A percentile compares a stretch with the other conserved stretches of the same genome.
phyloP scores from a whole-genome alignment of 2,329 filamentous ascomycete genomes.

The Ilyonectria sp. region DNA sequence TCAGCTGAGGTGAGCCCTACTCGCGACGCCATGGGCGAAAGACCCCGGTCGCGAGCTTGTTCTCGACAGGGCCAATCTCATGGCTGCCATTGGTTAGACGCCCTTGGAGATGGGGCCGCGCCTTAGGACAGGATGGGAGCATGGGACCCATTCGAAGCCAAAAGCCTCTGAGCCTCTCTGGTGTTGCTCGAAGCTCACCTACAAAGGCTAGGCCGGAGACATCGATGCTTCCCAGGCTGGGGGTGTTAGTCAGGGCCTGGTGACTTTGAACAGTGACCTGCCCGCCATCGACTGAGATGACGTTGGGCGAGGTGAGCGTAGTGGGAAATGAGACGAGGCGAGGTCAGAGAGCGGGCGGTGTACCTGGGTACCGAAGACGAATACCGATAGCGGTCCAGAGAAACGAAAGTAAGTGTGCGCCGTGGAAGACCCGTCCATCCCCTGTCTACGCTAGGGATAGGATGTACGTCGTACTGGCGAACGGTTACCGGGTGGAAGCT shows the following conservation, averaged over 20 bases:
- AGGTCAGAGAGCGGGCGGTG: slow-evolving; percentile 31
- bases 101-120: slow-evolving; percentile 30
- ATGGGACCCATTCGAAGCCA: slow-evolving; percentile 9
- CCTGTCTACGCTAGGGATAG: slow-evolving; percentile 23
- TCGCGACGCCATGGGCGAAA: slow-evolving; percentile 47
- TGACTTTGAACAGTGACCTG: slow-evolving; percentile 23
- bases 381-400: background rate
- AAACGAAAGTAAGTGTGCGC: slow-evolving; percentile 8
- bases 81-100: slow-evolving; percentile 45
- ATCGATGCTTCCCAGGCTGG: slow-evolving; percentile 22
- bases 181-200: slow-evolving; percentile 36
- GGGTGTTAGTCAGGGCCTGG: slow-evolving; percentile 16
- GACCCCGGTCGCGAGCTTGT: slow-evolving; percentile 49
- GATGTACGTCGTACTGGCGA: slow-evolving; percentile 15
- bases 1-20: slow-evolving; percentile 59
- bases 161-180: slow-evolving; percentile 35
- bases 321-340: slow-evolving; percentile 11
- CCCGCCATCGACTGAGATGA: slow-evolving; percentile 35
- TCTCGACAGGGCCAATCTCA: slow-evolving; percentile 45
- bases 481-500: slow-evolving; percentile 20
- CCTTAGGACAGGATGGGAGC: slow-evolving; percentile 28
- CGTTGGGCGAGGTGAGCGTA: slow-evolving; percentile 1
- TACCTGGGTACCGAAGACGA: slow-evolving; percentile 21
- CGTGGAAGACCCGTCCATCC: slow-evolving; percentile 16
- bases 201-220: slow-evolving; percentile 32